Evolutionary conservation across 140 eudicot genomes (phyloP).

Genomic region (Flaveria floridana): DNA sequence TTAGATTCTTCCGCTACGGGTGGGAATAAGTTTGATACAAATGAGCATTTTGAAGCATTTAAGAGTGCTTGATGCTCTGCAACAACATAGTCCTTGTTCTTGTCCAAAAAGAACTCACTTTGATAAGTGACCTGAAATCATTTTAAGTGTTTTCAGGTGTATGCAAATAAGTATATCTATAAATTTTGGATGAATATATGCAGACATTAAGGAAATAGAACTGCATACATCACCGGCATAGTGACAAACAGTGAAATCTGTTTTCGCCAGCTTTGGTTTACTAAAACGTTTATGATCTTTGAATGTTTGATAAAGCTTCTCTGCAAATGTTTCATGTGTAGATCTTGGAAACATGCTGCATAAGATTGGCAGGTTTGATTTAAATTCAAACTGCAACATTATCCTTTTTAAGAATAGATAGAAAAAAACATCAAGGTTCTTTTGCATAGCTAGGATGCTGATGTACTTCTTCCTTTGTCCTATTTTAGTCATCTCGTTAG

Average conservation of each 20-base stretch:
- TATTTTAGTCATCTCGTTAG: not conserved
- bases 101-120: conserved; percentile 85
- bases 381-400: conserved; percentile 4
- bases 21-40: conserved; percentile 81
- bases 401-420: not conserved
- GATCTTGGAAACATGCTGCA: conserved; percentile 94
- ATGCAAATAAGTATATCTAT: not conserved
- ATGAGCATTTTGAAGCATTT: conserved; percentile 73
- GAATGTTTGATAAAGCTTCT: conserved; percentile 88
- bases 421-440: not conserved
- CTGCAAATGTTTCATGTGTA: conserved; percentile 84
- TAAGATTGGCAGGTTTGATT: conserved; percentile 17
- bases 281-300: conserved; percentile 68
- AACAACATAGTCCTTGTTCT: conserved; percentile 96
- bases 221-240: conserved; percentile 90
- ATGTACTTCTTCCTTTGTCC: not conserved
- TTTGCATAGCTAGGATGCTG: not conserved
- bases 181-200: not conserved
- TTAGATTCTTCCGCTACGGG: conserved; percentile 71
- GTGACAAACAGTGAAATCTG: conserved; percentile 82
- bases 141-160: not conserved
- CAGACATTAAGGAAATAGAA: conserved; percentile 18
- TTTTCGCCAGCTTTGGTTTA: conserved; percentile 82
- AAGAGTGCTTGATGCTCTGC: conserved; percentile 94
- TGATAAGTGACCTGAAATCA: conserved; percentile 89